phyloP scores from a whole-genome alignment of 1,139 yeast genomes.

The Pneumocystis canis region DNA sequence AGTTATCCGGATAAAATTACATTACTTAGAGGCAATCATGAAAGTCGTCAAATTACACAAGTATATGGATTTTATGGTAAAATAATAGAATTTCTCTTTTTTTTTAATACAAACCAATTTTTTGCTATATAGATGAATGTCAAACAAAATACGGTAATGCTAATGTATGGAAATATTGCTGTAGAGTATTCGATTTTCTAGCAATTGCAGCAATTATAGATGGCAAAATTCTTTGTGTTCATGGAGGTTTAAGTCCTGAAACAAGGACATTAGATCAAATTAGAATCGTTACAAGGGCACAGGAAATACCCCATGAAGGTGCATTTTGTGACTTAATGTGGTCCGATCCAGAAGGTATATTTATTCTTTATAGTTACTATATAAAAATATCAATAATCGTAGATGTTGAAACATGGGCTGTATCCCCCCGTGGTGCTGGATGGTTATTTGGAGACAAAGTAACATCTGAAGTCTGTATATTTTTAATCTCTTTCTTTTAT shows the following conservation, averaged over 20 bases:
- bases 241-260: slow-evolving; percentile 96
- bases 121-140: slow-evolving; percentile 42
- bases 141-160: slow-evolving; percentile 82
- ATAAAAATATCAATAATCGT: slow-evolving; percentile 3
- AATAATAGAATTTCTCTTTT: not conserved
- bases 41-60: slow-evolving; percentile 86
- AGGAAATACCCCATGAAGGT: slow-evolving; percentile 98
- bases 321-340: slow-evolving; percentile 94
- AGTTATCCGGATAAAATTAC: slow-evolving; percentile 70
- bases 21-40: slow-evolving; percentile 86
- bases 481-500: not conserved
- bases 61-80: slow-evolving; percentile 75
- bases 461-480: slow-evolving; percentile 42
- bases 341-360: slow-evolving; percentile 70
- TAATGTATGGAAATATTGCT: slow-evolving; percentile 96
- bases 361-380: not conserved
- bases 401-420: slow-evolving; percentile 95
- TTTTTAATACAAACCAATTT: slow-evolving; percentile 13
- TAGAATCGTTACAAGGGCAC: slow-evolving; percentile 88
- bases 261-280: slow-evolving; percentile 93
- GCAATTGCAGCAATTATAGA: slow-evolving; percentile 91
- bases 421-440: slow-evolving; percentile 97
- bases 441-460: slow-evolving; percentile 92
- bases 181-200: slow-evolving; percentile 87
- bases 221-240: slow-evolving; percentile 84